These are phyloP conservation scores for Carex arenaria DNA, from an alignment of 202 grass and related monocot genomes.

Conservation along the genomic window DNA sequence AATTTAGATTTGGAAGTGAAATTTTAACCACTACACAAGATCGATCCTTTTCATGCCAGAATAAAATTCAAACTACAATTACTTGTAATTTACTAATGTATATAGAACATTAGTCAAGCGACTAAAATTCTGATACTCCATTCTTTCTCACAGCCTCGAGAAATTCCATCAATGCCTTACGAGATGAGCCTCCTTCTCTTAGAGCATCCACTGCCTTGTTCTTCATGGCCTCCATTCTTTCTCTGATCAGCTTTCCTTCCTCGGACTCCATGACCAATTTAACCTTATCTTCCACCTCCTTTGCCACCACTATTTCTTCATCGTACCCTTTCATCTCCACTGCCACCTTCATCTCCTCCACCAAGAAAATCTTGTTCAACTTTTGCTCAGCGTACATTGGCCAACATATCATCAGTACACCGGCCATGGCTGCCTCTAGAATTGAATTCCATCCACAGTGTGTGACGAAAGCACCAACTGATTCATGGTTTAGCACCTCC, in stretches of 20 bases:
- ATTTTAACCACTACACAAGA: background rate
- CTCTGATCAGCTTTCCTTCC: conserved; percentile 23
- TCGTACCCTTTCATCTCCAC: too few species aligned
- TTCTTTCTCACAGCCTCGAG: background rate
- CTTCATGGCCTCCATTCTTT: conserved; percentile 20
- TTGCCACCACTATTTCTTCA: too few species aligned
- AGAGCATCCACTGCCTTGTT: conserved; percentile 33
- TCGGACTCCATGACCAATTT: conserved; percentile 51
- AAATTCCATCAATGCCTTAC: conserved; percentile 25
- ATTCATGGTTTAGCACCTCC: too few species aligned
- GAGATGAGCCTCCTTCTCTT: conserved; percentile 34
- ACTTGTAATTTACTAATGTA: background rate
- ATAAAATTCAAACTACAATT: background rate
- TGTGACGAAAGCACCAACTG: too few species aligned
- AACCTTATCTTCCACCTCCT: too few species aligned
- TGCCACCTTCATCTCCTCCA: too few species aligned
- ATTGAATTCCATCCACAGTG: too few species aligned
- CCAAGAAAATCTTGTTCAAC: too few species aligned
- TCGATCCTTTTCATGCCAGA: background rate
- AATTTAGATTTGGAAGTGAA: background rate
- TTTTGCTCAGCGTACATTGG: too few species aligned
- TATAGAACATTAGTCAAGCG: too few species aligned
- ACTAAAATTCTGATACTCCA: background rate
- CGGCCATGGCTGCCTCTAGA: too few species aligned
- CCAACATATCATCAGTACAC: too few species aligned